Evolutionary conservation across 1,284 basidiomycete genomes (phyloP), one percentile per base, ranked within the genome.

Genomic region (Leucoagaricus sp.): DNA sequence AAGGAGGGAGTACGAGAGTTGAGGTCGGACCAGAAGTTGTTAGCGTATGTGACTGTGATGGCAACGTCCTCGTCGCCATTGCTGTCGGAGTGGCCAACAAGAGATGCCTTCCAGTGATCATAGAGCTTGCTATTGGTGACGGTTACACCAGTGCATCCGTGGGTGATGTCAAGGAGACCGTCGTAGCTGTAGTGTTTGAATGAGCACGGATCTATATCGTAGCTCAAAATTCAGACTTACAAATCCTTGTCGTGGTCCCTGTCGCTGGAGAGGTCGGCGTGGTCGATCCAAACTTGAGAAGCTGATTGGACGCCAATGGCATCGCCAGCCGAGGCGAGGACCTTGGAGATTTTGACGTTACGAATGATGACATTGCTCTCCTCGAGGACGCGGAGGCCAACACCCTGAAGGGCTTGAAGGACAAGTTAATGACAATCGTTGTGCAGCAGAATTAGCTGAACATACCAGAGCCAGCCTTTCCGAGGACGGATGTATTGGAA

Each of bases 331-430:
- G 57, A 59, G n/a, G 77, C 76, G 0, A 79, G 65, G 26, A 81
- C 78, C 64, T 80, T 80, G 40, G 75, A 75, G 55, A 81, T 74
- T 64, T 77, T 79, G 62, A 81, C 63, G 62, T 80, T 80, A 28
- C 79, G 73, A 59, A 80, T 72, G 63, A 81, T 81, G 50, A 81
- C 78, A 56, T 81, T 80, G 38, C 58, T 63, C 47, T 70, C 71
- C 31, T 73, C 63, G 49, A 76, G 59, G 48, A 79, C 73, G 55
- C 78, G 75, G 41, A 78, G 69, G 1, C 76, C 77, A 58, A 72
- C 68, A 40, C 76, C 76, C 44, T 64, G 63, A 46, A 77, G 74
- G 7, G 73, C 74, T 70, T 26, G 17, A 12, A 26, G 42, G 17
- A 34, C 12, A 8, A 7, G 15, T 49, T 19, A 49, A 10, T 13